These are phyloP conservation scores for Vigna unguiculata DNA, from an alignment of 306 rosid genomes.

Conservation along the genomic window DNA sequence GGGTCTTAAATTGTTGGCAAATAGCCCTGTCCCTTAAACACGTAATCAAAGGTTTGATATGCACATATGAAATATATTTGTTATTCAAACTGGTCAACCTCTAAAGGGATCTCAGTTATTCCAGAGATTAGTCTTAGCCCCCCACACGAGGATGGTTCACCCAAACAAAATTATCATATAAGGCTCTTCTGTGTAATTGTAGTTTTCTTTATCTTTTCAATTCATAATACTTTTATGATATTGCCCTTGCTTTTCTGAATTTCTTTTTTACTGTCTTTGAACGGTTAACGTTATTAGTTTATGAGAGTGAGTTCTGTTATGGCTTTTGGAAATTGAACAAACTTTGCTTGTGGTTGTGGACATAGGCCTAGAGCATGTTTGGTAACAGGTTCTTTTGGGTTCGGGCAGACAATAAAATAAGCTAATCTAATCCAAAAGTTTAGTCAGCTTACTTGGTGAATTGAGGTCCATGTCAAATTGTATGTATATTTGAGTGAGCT, in stretches of 20 bases:
- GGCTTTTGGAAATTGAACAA: constrained; percentile 25
- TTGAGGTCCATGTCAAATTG: neutral
- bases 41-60: no score
- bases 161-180: no score
- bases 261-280: neutral
- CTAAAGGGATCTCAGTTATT: no score
- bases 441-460: neutral
- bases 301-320: constrained; percentile 6
- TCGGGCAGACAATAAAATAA: neutral
- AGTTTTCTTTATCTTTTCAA: neutral
- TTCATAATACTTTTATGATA: neutral
- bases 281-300: neutral
- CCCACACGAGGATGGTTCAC: no score
- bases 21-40: no score
- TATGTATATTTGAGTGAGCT: neutral
- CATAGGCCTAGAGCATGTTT: neutral
- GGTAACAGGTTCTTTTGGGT: neutral
- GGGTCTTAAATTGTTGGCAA: no score
- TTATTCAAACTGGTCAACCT: no score
- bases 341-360: neutral
- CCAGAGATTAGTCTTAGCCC: no score
- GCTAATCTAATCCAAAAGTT: neutral
- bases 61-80: no score
- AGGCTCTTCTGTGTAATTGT: neutral
- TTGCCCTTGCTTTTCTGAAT: neutral